Evolutionary conservation across 805 yeast species (phyloP), one percentile per base, ranked within the genome.

Genomic region (Hyphopichia homilentoma): DNA sequence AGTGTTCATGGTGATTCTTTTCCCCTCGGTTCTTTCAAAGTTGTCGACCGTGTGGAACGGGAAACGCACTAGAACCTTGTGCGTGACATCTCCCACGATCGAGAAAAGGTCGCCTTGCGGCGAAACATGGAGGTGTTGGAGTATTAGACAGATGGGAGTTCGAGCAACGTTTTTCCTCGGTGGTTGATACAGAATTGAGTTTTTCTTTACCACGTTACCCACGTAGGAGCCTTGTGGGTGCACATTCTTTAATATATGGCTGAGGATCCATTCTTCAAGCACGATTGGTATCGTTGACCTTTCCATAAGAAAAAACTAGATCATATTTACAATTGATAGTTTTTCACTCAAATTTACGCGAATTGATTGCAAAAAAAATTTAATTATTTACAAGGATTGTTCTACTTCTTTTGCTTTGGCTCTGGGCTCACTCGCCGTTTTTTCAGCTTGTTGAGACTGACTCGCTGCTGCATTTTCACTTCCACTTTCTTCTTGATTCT

Each of bases 1-100:
- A 1, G 66, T 57, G 20, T 50, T 36, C 31, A 42, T 54, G 1
- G 74, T 65, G 22, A 68, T 48, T 16, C 71, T 40, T 28, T 57
- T 57, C 13, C 52, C 42, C 34, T 61, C 45, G 13, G 33, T 35
- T 20, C 41, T 39, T 38, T 68, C 73, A 38, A 58, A 61, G 16
- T 38, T 27, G 6, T 48, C 38, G 3, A 62, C 47, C 1, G 62
- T 48, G 7, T 45, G 40, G 25, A 44, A 50, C 2, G 59, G 55
- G 36, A 66, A 54, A 3, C 43, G 34, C 1, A 53, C 67, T 7
- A 57, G 40, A 7, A 64, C 47, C 39, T 49, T 51, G 37, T 59
- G 58, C 3, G 47, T 40, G 4, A 52, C 41, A 35, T 65, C 72
- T 6, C 59, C 48, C n/a, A 63, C 34, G 4, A 59, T 42, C 3